A percentile compares a stretch with the other conserved stretches of the same genome.
phyloP scores from a whole-genome alignment of 495 filamentous ascomycete genomes.

The Trichoderma reesei region DNA sequence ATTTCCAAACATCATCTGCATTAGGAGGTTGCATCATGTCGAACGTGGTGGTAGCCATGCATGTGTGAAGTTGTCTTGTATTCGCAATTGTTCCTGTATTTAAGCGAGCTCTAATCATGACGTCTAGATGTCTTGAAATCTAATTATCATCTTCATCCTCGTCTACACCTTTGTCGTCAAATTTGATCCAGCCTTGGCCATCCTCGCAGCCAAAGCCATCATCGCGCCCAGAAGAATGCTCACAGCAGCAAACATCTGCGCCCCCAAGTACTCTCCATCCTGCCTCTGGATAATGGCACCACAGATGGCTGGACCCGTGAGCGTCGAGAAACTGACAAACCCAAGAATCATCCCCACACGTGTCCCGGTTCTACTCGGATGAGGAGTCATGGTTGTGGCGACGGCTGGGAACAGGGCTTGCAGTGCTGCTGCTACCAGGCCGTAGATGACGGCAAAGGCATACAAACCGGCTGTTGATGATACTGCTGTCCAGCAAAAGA shows the following conservation, averaged over 20 bases:
- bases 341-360: background rate
- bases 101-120: too few relatives aligned
- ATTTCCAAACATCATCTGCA: too few relatives aligned
- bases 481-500: conserved; percentile 24
- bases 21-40: too few relatives aligned
- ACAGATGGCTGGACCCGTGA: background rate
- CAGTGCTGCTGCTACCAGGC: background rate
- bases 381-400: background rate
- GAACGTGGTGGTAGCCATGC: too few relatives aligned
- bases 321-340: background rate
- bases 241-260: background rate
- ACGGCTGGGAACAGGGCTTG: conserved; percentile 7
- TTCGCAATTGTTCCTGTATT: too few relatives aligned
- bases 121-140: too few relatives aligned
- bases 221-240: background rate
- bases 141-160: background rate
- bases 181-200: background rate
- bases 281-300: conserved; percentile 1
- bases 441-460: background rate
- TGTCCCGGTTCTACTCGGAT: background rate
- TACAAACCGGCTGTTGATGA: conserved; percentile 22
- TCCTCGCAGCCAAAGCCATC: background rate
- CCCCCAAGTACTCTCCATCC: background rate
- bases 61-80: too few relatives aligned
- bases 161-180: background rate